Evolutionary conservation across 23 red algal genomes (phyloP).

Genomic region (Agarophyton chilense): DNA sequence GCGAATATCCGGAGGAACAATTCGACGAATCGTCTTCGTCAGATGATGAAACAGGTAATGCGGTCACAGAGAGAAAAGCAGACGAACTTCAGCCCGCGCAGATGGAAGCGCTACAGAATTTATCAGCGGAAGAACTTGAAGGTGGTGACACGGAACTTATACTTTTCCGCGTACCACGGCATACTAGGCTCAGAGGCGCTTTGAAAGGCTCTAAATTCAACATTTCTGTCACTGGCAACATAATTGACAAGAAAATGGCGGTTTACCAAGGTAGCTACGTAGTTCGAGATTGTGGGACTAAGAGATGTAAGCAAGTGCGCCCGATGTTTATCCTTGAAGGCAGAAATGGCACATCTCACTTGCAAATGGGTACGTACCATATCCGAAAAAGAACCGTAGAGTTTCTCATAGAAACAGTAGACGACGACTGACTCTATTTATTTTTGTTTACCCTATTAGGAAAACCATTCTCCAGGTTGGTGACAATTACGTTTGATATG

Average conservation of each 20-base stretch:
- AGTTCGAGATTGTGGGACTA: slow-evolving; percentile 21
- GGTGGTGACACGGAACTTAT: slow-evolving; percentile 46
- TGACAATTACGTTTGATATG: slow-evolving; percentile 50
- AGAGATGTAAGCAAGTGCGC: slow-evolving; percentile 14
- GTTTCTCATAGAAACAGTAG: too few species aligned
- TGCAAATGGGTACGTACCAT: slow-evolving; percentile 61
- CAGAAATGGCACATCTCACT: not conserved
- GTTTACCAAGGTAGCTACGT: slow-evolving; percentile 39
- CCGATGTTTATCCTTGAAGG: slow-evolving; percentile 29
- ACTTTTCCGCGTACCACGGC: slow-evolving; percentile 32
- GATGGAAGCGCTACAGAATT: not conserved
- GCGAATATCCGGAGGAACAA: slow-evolving; percentile 1
- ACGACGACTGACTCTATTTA: not conserved
- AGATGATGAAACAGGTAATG: not conserved
- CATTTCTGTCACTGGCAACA: slow-evolving; percentile 3
- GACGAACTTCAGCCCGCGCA: slow-evolving; percentile 11
- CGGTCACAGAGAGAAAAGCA: not conserved
- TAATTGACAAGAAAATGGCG: slow-evolving; percentile 19
- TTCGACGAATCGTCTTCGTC: not conserved
- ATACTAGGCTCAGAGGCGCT: slow-evolving; percentile 15
- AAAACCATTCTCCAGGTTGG: slow-evolving; percentile 40
- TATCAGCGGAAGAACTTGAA: slow-evolving; percentile 3
- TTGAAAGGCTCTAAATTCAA: slow-evolving; percentile 29
- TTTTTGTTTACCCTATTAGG: not conserved
- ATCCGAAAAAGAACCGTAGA: too few species aligned